Evolutionary conservation across 108 stramenopile species (phyloP), one percentile per base, ranked within the genome.

Genomic region (Skeletonema marinoi): DNA sequence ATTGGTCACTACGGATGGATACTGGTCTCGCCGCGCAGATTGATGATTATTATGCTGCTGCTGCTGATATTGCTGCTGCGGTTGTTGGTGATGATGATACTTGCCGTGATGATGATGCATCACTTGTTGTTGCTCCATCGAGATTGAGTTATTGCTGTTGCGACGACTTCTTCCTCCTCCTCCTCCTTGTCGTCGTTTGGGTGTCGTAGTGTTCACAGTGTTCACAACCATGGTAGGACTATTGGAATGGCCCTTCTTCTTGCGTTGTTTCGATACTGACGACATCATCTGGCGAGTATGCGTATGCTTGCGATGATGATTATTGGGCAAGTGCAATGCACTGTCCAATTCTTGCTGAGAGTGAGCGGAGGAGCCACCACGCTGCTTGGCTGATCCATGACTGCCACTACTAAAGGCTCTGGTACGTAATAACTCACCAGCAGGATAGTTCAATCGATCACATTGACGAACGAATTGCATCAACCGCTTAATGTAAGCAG

Each of bases 381-480:
- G 25, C 25, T 25, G 30, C 63, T 19, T 38, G 13, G 25, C 35
- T 1, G 17, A 17, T 9, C 29, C n/a, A 32, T 59, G 25, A 58
- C 46, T 72, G 16, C 41, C 44, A 31, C 62, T 41, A 30, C 62
- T 65, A 13, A 30, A 51, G 32, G 30, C 41, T 19, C 41, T 25
- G 44, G 30, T 8, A 25, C 44, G 39, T 32, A 5, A 21, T 8
- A 31, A 8, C 41, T 19, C 19, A 19, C 66, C 66, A 56, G 54
- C 41, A 51, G 81, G 81, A 33, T 82, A 59, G 33, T 71, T 70
- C 35, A 72, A 12, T 16, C 75, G 50, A 41, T 82, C 74, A 66
- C 81, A 82, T 41, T 82, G 71, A 35, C 81, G 81, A 30, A 82
- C 41, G 50, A 82, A 82, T 44, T 82, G 81, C 64, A 66, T 65